Percentiles rank a stretch among this genome's conserved stretches.
phyloP scores from a whole-genome alignment of 305 asterid species.

The Andrographis paniculata region DNA sequence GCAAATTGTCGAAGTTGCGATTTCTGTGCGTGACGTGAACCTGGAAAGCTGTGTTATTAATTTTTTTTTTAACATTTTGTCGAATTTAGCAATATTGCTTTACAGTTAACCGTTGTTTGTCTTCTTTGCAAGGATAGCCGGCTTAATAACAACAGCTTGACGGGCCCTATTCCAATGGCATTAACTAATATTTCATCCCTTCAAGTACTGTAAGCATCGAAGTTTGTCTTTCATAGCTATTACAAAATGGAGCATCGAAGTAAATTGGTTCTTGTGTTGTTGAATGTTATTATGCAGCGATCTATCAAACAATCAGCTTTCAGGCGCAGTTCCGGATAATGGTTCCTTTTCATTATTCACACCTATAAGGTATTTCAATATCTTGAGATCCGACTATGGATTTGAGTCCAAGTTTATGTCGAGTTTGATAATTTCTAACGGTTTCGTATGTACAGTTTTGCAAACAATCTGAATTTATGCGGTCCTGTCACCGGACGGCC shows the following conservation, averaged over 20 bases:
- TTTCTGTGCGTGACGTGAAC: conserved; percentile 57
- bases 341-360: conserved; percentile 88
- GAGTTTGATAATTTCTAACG: conserved; percentile 20
- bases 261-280: conserved; percentile 13
- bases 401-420: conserved; percentile 8
- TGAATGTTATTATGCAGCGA: conserved; percentile 35
- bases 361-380: conserved; percentile 94
- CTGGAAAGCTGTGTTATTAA: neutral
- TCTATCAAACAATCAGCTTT: conserved; percentile 61
- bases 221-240: no score
- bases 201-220: conserved; percentile 97
- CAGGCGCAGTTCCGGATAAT: conserved; percentile 59
- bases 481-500: conserved; percentile 97
- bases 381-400: conserved; percentile 8
- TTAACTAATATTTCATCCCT: conserved; percentile 53
- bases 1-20: conserved; percentile 64
- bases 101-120: neutral
- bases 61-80: conserved; percentile 15
- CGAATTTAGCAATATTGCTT: neutral
- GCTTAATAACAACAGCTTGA: conserved; percentile 85
- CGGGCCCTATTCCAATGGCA: conserved; percentile 53
- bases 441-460: conserved; percentile 16
- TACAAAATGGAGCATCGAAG: conserved; percentile 14
- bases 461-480: conserved; percentile 82
- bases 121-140: conserved; percentile 35